Base-by-base conservation (phyloP, 805 yeast genomes). In the Brettanomyces nanus region DNA sequence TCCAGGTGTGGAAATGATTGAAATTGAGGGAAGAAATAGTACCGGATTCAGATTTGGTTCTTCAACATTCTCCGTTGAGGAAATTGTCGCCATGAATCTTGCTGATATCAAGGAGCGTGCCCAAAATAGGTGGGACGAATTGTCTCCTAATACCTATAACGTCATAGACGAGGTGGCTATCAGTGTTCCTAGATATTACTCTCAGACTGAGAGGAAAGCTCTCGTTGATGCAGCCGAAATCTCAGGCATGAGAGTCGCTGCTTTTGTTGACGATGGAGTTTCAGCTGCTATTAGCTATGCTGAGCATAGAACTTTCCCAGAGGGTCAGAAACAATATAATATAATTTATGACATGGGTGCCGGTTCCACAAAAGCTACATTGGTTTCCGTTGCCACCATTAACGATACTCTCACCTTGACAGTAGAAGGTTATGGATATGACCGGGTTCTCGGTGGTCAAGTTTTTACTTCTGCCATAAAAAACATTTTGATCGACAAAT, bases 331-430 rank as follows among this genome's bases (percentile, higher is more conserved):
- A 39, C 75, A 75, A 48, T 70, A 76, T 51, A 84, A 84, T 53
- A 54, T 86, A 35, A 71, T 92, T 26, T 86, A 80, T 54, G 98
- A 92, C 57, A 74, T 84, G 73, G 98, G 98, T 33, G 90, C 95
- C 4, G 95, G 95, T 1, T 80, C 95, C 1, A 83, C 95, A 0
- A 75, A 80, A 39, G 95, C 95, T 2, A 83, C 97, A 0, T 62
- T 92, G n/a, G 74, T 87, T 36, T 76, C 89, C 1, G 67, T 80
- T 44, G 58, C 61, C 14, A 73, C 73, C 18, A 56, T 59, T 15
- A 57, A 54, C 33, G 64, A 65, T 19, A 64, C 65, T 25, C 46
- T 69, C 10, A 52, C 54, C 6, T 63, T 87, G 28, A 81, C 76
- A 28, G 71, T 85, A 20, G 82, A 78, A 53, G 87, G 86, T 22